Evolutionary conservation across 2,329 filamentous ascomycete species (phyloP).

Genomic region (Didymella keratinophila): DNA sequence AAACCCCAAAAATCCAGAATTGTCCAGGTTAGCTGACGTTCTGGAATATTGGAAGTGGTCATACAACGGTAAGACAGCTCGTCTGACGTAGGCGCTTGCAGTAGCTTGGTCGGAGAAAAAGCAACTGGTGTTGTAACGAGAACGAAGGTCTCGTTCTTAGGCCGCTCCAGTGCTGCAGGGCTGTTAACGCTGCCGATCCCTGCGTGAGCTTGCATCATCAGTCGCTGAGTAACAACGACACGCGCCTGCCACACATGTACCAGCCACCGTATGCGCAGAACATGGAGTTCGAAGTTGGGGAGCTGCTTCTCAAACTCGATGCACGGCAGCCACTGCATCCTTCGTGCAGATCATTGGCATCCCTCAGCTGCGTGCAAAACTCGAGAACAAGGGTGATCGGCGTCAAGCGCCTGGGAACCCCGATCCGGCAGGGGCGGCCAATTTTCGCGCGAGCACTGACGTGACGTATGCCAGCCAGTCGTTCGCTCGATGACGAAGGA

Average conservation of each 20-base stretch:
- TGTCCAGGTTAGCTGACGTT: slow-evolving; percentile 7
- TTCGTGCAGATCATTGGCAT: slow-evolving; percentile 15
- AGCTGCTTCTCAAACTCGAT: slow-evolving; percentile 3
- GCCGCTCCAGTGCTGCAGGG: slow-evolving; percentile 10
- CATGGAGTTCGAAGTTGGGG: not conserved
- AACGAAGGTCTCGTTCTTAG: slow-evolving; percentile 8
- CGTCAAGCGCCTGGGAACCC: slow-evolving; percentile 14
- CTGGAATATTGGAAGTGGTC: slow-evolving; percentile 10
- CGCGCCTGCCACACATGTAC: slow-evolving; percentile 3
- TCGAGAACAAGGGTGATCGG: slow-evolving; percentile 16
- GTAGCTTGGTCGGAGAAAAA: slow-evolving; percentile 17
- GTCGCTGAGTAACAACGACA: slow-evolving; percentile 7
- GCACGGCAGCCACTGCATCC: slow-evolving; percentile 15
- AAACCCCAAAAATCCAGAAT: not conserved
- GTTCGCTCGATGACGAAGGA: slow-evolving; percentile 21
- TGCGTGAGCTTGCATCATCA: slow-evolving; percentile 14
- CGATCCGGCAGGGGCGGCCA: slow-evolving; percentile 17
- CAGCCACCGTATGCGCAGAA: not conserved
- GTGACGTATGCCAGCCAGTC: slow-evolving; percentile 20
- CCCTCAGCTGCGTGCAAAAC: slow-evolving; percentile 7
- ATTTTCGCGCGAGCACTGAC: slow-evolving; percentile 6
- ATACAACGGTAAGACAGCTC: slow-evolving; percentile 11
- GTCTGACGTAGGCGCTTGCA: slow-evolving; percentile 22
- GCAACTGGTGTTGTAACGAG: slow-evolving; percentile 6
- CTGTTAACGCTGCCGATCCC: slow-evolving; percentile 18